Conservation (phyloP, 73 alveolate genomes). For the Vitrella brassicaformis region DNA sequence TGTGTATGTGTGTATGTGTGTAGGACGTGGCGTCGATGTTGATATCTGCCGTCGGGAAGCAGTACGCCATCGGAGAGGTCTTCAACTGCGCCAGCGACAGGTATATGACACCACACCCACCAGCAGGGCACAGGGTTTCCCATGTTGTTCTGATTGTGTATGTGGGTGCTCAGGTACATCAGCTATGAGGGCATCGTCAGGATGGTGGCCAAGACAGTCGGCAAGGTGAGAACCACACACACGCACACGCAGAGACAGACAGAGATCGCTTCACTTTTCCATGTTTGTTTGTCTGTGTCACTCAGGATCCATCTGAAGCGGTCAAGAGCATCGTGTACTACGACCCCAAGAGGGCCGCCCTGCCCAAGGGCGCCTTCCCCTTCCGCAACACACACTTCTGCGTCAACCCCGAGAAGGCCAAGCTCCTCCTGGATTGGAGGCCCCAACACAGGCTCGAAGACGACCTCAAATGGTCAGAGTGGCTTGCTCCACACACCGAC, state of each 20-base stretch:
- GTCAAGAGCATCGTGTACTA: background rate
- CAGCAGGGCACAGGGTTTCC: no score
- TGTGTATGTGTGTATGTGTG: no score
- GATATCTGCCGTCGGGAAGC: background rate
- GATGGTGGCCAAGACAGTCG: background rate
- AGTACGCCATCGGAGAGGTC: background rate
- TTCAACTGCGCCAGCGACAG: background rate
- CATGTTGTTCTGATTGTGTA: no score
- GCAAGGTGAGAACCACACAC: no score
- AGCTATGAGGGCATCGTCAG: background rate
- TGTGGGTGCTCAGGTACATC: background rate
- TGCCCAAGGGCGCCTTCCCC: background rate
- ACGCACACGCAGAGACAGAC: no score
- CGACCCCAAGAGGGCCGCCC: background rate
- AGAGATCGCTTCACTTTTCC: no score
- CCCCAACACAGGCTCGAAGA: background rate
- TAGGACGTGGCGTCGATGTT: background rate
- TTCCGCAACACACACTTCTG: background rate
- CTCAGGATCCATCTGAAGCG: background rate
- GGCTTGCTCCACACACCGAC: no score
- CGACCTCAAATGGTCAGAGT: background rate
- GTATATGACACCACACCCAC: no score
- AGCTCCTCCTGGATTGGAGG: background rate
- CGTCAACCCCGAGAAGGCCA: background rate
- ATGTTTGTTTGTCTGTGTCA: no score